Conservation (phyloP, 1,139 yeast genomes). For the Debaryomyces sp. region DNA sequence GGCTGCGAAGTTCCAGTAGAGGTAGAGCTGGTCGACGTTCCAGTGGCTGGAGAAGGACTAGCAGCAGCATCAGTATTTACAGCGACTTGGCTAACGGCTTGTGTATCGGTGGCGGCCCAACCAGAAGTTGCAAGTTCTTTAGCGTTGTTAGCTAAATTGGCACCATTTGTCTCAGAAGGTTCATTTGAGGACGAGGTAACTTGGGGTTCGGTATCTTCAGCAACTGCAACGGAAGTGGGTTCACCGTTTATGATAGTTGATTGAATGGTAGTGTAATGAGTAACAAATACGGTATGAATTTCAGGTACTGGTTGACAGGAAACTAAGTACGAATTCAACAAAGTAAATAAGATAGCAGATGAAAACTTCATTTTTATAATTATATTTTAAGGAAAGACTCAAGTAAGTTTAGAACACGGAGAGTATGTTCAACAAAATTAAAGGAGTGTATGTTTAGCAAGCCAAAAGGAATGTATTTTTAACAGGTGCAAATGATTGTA, state of each 20-base stretch:
- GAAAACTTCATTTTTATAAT: slow-evolving; percentile 19
- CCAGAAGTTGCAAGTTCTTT: slow-evolving; percentile 1
- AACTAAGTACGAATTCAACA: slow-evolving; percentile 9
- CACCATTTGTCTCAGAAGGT: slow-evolving; percentile 14
- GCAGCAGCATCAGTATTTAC: slow-evolving; percentile 14
- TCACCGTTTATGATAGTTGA: slow-evolving; percentile 15
- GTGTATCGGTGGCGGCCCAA: background rate
- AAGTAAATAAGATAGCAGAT: slow-evolving; percentile 15
- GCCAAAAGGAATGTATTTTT: background rate
- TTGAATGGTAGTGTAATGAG: slow-evolving; percentile 20
- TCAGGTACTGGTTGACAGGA: slow-evolving; percentile 29
- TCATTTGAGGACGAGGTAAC: slow-evolving; percentile 19
- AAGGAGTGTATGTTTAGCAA: background rate
- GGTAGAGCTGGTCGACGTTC: slow-evolving; percentile 20
- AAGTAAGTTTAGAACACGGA: background rate
- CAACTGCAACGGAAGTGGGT: slow-evolving; percentile 14
- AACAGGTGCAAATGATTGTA: background rate
- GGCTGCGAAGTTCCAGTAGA: slow-evolving; percentile 21
- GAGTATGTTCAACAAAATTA: background rate
- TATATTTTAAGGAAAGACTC: slow-evolving; percentile 10
- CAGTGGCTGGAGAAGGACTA: slow-evolving; percentile 10
- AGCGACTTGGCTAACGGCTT: slow-evolving; percentile 5
- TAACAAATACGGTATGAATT: slow-evolving; percentile 19
- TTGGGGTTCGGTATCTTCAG: slow-evolving; percentile 14
- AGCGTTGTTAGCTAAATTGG: slow-evolving; percentile 11